Percentiles rank a stretch among this genome's conserved stretches.
Conservation (phyloP, 2,329 filamentous ascomycete species). For the Didymellaceae sp. region DNA sequence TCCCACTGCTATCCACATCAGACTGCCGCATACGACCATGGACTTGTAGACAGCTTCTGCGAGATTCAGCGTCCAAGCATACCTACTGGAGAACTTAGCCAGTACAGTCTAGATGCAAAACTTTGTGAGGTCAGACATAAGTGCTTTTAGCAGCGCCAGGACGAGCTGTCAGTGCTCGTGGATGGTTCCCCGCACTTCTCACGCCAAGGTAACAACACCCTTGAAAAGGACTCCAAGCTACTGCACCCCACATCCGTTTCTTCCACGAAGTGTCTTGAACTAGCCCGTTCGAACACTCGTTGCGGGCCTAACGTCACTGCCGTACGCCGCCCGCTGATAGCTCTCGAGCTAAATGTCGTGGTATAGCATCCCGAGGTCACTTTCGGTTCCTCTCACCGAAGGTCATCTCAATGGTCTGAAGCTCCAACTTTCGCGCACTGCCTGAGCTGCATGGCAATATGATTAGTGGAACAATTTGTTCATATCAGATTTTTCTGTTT, state of each 20-base stretch:
- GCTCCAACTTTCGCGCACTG: no score
- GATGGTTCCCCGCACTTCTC: conserved; percentile 34
- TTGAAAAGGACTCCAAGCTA: conserved; percentile 24
- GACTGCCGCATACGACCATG: no score
- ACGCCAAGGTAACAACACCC: conserved; percentile 31
- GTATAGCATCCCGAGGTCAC: conserved; percentile 14
- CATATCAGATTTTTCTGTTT: background rate
- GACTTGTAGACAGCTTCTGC: no score
- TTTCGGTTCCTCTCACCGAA: conserved; percentile 3
- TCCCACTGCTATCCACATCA: background rate
- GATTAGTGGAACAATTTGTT: no score
- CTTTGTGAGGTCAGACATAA: background rate
- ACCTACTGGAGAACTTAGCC: no score
- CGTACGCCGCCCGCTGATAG: conserved; percentile 27
- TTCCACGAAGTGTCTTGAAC: conserved; percentile 24
- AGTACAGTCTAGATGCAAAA: background rate
- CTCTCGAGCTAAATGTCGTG: conserved; percentile 14
- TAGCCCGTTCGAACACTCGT: background rate
- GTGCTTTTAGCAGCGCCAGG: background rate
- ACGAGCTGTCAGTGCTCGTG: no score
- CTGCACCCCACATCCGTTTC: conserved; percentile 46
- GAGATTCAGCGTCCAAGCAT: no score
- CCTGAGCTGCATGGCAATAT: no score
- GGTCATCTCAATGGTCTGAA: background rate
- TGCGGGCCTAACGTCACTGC: conserved; percentile 25